These are phyloP conservation scores for Tagetes patula DNA, from an alignment of 129 eudicot genomes.

Conservation along the genomic window DNA sequence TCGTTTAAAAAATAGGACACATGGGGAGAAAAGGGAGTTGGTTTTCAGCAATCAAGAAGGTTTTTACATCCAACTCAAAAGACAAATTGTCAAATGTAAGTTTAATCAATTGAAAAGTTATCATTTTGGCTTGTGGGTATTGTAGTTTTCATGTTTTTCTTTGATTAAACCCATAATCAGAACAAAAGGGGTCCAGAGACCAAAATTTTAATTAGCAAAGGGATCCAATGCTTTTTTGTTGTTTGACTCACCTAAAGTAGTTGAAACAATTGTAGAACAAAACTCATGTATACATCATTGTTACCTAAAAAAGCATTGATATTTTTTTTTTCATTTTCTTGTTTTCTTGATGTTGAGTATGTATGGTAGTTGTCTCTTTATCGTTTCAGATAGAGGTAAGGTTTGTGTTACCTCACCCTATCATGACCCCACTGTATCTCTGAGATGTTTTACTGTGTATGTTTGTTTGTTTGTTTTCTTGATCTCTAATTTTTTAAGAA, in stretches of 20 bases:
- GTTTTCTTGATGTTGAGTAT: no score
- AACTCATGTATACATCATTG: background rate
- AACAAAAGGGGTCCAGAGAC: background rate
- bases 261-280: background rate
- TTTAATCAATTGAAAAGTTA: background rate
- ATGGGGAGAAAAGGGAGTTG: conserved; percentile 96
- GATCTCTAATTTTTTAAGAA: no score
- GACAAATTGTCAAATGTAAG: conserved; percentile 67
- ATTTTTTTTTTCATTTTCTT: conserved; percentile 12
- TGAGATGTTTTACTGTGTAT: no score
- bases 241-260: background rate
- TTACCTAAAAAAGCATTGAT: background rate
- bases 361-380: no score
- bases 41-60: conserved; percentile 97
- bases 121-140: background rate
- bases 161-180: background rate
- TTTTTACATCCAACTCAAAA: conserved; percentile 67
- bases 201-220: background rate
- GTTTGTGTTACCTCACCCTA: no score
- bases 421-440: no score
- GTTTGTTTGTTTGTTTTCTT: no score
- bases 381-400: no score
- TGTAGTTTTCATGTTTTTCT: background rate
- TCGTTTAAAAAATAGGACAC: conserved; percentile 5
- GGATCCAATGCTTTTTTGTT: background rate